phyloP scores from a whole-genome alignment of 2,329 filamentous ascomycete species.

The Pestalotiopsis sp. region DNA sequence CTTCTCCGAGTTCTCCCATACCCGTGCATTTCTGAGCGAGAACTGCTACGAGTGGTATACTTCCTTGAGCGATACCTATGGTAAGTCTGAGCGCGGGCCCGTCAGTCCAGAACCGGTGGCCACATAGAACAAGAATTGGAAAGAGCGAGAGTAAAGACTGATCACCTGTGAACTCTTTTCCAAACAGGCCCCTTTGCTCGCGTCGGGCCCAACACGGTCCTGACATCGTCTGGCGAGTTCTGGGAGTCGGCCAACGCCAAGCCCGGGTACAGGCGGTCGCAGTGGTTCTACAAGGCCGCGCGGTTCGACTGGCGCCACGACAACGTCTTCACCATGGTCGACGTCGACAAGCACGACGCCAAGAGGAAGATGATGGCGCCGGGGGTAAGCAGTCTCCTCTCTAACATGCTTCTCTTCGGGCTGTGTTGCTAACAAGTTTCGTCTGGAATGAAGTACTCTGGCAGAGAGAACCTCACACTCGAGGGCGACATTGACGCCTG shows the following conservation, averaged over 20 bases:
- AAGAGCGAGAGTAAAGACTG: too few species aligned
- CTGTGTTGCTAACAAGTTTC: constrained; percentile 24
- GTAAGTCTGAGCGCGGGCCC: neutral
- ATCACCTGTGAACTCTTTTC: too few species aligned
- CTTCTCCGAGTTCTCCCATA: neutral
- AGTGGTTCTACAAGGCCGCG: constrained; percentile 25
- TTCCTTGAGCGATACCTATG: neutral
- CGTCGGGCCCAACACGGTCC: constrained; percentile 7
- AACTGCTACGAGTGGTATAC: neutral
- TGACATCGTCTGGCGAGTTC: constrained; percentile 5
- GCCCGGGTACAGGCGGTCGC: constrained; percentile 2
- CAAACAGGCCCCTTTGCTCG: neutral
- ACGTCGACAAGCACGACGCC: constrained; percentile 9
- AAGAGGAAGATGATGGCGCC: constrained; percentile 7
- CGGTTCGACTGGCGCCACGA: constrained; percentile 8
- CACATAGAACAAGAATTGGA: too few species aligned
- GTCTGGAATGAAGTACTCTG: constrained; percentile 12
- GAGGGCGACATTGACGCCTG: constrained; percentile 16
- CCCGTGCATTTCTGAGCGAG: neutral
- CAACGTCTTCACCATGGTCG: neutral
- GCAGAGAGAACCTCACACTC: constrained; percentile 8
- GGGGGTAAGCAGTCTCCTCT: neutral
- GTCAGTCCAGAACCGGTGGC: too few species aligned
- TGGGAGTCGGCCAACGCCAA: neutral
- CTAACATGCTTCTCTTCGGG: neutral